Evolutionary conservation across 495 filamentous ascomycete species (phyloP).

Genomic region (Daldinia decipiens): DNA sequence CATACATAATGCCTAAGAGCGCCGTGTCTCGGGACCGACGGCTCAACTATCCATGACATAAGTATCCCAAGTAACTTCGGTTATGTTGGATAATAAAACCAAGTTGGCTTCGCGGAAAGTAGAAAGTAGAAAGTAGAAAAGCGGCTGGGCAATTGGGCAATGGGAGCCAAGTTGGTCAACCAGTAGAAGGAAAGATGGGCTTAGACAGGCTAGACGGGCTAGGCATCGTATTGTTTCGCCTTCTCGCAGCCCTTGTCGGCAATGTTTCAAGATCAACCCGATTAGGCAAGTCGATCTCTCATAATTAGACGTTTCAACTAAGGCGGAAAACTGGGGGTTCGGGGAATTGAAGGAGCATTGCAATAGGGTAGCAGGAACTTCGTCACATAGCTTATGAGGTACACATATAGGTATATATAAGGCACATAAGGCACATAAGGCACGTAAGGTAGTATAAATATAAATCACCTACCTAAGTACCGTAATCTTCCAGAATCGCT

Average conservation of each 20-base stretch:
- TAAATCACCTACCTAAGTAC: constrained; percentile 25
- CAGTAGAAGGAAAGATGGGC: constrained; percentile 3
- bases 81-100: constrained; percentile 20
- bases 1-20: constrained; percentile 20
- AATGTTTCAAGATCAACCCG: constrained; percentile 45
- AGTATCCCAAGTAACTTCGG: constrained; percentile 15
- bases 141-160: constrained; percentile 12
- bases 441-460: neutral
- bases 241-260: constrained; percentile 45
- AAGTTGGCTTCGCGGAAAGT: neutral
- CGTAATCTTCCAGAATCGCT: constrained; percentile 37
- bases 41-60: constrained; percentile 11
- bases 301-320: constrained; percentile 49
- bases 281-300: constrained; percentile 49
- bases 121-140: neutral
- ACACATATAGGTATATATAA: constrained; percentile 1
- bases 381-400: constrained; percentile 32
- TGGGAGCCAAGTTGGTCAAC: neutral
- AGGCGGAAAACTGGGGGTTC: constrained; percentile 44
- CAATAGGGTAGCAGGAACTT: constrained; percentile 41
- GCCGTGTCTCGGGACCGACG: constrained; percentile 41
- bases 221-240: constrained; percentile 39
- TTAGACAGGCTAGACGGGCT: neutral
- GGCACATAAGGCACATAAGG: constrained; percentile 10
- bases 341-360: constrained; percentile 48